Evolutionary conservation across 176 grass and related monocot species (phyloP).

Genomic region (Panicum miliaceum): DNA sequence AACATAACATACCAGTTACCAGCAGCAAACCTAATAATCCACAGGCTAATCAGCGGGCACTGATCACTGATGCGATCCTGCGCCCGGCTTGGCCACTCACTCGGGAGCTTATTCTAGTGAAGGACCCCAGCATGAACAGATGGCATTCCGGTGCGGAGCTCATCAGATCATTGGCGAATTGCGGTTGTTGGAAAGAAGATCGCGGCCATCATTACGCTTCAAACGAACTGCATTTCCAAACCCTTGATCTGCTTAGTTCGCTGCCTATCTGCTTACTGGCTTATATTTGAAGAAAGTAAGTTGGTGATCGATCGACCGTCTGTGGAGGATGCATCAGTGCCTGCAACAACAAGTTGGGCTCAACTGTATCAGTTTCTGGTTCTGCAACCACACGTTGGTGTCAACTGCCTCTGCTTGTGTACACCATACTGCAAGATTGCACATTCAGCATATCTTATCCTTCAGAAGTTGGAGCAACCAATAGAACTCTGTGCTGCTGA

Average conservation of each 20-base stretch:
- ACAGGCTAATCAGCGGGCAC: conserved; percentile 16
- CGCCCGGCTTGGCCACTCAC: neutral
- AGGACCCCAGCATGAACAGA: conserved; percentile 25
- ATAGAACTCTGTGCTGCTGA: neutral
- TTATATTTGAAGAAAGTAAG: conserved; percentile 46
- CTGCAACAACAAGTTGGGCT: conserved; percentile 31
- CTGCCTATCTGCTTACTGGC: conserved; percentile 15
- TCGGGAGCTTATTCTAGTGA: conserved; percentile 4
- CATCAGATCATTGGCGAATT: conserved; percentile 31
- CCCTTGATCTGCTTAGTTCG: neutral
- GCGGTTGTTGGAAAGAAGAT: conserved; percentile 52
- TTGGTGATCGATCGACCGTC: conserved; percentile 52
- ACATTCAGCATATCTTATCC: neutral
- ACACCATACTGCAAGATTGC: conserved; percentile 48
- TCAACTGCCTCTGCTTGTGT: conserved; percentile 40
- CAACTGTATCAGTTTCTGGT: conserved; percentile 28
- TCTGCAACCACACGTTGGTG: conserved; percentile 33
- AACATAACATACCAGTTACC: neutral
- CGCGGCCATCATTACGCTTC: conserved; percentile 53
- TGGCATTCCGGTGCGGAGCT: conserved; percentile 21
- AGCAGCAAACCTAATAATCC: neutral
- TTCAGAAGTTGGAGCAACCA: neutral
- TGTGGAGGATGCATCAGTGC: conserved; percentile 40
- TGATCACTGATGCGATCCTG: neutral
- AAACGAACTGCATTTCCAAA: conserved; percentile 52